phyloP scores from a whole-genome alignment of 2,329 filamentous ascomycete genomes.

The Pseudogymnoascus destructans region DNA sequence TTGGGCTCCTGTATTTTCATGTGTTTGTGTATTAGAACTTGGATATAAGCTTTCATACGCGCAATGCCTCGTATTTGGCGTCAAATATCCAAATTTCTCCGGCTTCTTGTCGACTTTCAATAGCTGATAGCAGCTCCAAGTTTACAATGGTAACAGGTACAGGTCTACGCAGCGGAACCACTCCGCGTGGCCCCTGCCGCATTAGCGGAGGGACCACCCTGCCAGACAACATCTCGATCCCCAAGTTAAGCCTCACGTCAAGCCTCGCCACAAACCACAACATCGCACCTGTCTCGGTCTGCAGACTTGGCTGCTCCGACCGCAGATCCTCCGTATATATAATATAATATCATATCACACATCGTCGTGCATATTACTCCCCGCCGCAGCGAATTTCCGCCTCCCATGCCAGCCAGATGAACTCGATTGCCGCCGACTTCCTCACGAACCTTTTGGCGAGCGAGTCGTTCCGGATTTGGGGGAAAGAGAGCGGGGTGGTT shows the following conservation, averaged over 20 bases:
- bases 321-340: neutral
- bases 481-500: neutral
- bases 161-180: slow-evolving; percentile 1
- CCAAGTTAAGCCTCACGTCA: neutral
- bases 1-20: neutral
- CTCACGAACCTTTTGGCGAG: slow-evolving; percentile 4
- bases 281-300: slow-evolving; percentile 1
- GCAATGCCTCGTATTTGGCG: neutral
- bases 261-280: slow-evolving; percentile 3
- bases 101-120: neutral
- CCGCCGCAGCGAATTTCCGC: neutral
- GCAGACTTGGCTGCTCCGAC: neutral
- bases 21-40: neutral
- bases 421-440: slow-evolving; percentile 1
- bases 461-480: neutral
- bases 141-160: neutral
- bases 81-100: neutral
- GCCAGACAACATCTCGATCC: neutral
- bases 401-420: neutral
- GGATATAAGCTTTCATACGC: neutral
- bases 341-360: neutral
- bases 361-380: neutral
- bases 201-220: slow-evolving; percentile 6
- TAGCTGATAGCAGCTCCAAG: neutral
- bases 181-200: neutral